Evolutionary conservation across 257 asterid species (phyloP), one percentile per base, ranked within the genome.

Genomic region (Solanum peruvianum): DNA sequence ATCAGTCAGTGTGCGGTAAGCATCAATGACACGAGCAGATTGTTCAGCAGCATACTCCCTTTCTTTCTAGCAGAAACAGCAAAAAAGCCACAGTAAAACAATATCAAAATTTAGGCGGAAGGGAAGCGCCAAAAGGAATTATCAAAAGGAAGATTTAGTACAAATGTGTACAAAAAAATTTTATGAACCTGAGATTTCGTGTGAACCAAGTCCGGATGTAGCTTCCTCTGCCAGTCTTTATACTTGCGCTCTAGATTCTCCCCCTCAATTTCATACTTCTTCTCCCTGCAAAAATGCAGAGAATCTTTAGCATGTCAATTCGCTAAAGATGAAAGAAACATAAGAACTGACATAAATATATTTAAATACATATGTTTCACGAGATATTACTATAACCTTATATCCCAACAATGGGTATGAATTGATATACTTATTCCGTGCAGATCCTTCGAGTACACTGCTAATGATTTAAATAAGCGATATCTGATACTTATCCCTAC

Each of bases 131-230:
- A 52, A 21, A 21, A 31, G 0, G 15, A 29, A 85, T 6, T 44
- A 31, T 9, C 1, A 31, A 4, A 39, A 62, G 27, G 20, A 5
- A 42, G 21, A 64, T 11, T 20, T 4, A 5, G 71, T 2, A 25
- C 45, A 4, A 15, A 78, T 16, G 15, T 7, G 7, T 9, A 44
- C 25, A 44, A 45, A 9, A 16, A 16, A 14, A 45, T 78, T 15
- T 13, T 44, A 45, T 78, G 42, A 89, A 95, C 99, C 97, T 93
- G 90, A 16, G 99, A 90, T 92, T 95, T 97, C 0, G 99, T 92
- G 88, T 96, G 99, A 89, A 97, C 99, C 45, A 96, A 92, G 90
- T 97, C 99, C 33, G 99, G 99, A 92, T 97, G 99, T 88, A 97
- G 95, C 92, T 95, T 97, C 94, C 93, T 97, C 91, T 96, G 99